phyloP scores from a whole-genome alignment of 2,329 filamentous ascomycete genomes.

The Coniochaeta pulveracea region DNA sequence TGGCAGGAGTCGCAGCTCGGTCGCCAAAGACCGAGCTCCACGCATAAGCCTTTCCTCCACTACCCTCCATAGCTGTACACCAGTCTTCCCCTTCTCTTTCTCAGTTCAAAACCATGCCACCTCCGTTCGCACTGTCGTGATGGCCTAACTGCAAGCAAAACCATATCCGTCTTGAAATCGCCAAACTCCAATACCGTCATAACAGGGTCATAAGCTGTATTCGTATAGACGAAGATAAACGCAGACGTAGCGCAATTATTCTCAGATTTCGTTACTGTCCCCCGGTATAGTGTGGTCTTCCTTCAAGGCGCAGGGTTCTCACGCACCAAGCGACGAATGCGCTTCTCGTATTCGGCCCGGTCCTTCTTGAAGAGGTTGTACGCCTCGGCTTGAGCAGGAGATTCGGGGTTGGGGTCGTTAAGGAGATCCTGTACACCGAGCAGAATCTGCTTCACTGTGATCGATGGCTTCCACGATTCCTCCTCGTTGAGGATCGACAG shows the following conservation, averaged over 20 bases:
- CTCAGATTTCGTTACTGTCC: not conserved
- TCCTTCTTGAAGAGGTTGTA: constrained; percentile 97
- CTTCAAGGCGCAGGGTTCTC: constrained; percentile 70
- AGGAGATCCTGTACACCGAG: constrained; percentile 92
- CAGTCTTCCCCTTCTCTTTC: too few species aligned
- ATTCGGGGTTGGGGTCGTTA: constrained; percentile 94
- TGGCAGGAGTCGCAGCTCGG: too few species aligned
- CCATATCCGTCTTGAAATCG: constrained; percentile 1
- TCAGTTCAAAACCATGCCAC: too few species aligned
- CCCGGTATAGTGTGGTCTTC: not conserved
- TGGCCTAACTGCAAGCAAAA: constrained; percentile 3
- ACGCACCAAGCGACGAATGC: constrained; percentile 74
- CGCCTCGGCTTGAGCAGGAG: constrained; percentile 90
- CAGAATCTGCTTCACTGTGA: constrained; percentile 96
- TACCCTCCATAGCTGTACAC: too few species aligned
- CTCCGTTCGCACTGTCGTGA: too few species aligned
- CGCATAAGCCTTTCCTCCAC: too few species aligned
- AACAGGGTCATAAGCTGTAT: not conserved
- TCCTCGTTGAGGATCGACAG: constrained; percentile 97
- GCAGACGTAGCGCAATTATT: not conserved
- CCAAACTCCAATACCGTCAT: constrained; percentile 3
- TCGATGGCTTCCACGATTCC: constrained; percentile 96
- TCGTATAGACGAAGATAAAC: constrained; percentile 1
- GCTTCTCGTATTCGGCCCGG: constrained; percentile 73
- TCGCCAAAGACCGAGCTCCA: too few species aligned